A percentile compares a stretch with the other conserved stretches of the same genome.
These are phyloP conservation scores for Leccinellum rugosiceps DNA, from an alignment of 768 basidiomycete genomes.

Conservation along the genomic window DNA sequence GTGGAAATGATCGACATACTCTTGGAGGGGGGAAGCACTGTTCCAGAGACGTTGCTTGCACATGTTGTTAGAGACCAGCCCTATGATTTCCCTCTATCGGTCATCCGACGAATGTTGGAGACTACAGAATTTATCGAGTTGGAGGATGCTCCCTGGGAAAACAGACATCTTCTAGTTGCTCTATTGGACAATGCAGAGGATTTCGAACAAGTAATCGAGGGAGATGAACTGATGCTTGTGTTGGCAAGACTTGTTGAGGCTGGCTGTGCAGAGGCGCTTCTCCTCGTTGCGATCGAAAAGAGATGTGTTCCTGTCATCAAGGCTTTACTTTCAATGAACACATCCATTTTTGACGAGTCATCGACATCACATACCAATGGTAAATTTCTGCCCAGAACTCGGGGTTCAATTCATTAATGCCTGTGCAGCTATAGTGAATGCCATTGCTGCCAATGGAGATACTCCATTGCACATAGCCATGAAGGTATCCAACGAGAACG, in stretches of 20 bases:
- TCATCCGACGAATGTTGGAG: neutral
- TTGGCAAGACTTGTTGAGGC: neutral
- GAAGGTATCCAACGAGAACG: neutral
- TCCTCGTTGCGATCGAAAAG: neutral
- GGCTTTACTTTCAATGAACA: slow-evolving; percentile 5
- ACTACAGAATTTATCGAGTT: neutral
- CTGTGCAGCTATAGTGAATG: neutral
- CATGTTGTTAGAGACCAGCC: neutral
- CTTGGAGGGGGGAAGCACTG: neutral
- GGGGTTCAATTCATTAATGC: neutral
- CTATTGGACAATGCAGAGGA: slow-evolving; percentile 1
- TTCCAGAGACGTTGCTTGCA: neutral
- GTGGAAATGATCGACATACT: neutral
- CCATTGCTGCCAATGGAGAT: neutral
- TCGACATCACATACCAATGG: neutral
- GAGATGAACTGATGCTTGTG: neutral
- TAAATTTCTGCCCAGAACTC: neutral
- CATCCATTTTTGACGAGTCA: neutral
- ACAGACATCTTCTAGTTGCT: neutral
- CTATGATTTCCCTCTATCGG: neutral
- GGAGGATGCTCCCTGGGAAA: neutral
- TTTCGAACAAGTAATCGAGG: neutral
- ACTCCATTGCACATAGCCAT: neutral
- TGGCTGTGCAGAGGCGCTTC: neutral
- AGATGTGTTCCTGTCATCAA: neutral